Conservation (phyloP, 306 rosid genomes). For the Crotalaria pallida region DNA sequence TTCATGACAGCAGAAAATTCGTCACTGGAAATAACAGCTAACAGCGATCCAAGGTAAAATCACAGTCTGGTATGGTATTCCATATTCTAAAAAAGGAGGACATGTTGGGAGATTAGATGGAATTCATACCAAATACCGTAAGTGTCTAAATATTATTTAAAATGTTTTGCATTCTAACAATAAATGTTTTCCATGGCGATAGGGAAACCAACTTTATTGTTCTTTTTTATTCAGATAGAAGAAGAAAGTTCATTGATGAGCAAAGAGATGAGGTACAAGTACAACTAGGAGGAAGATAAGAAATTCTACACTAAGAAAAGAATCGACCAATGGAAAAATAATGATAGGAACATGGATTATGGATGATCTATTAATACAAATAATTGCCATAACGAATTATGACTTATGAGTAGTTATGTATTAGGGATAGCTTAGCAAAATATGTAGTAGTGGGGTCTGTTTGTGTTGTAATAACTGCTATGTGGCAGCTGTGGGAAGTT, state of each 20-base stretch:
- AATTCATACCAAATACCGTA: background rate
- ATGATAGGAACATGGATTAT: too few relatives aligned
- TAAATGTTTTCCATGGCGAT: background rate
- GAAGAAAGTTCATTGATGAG: background rate
- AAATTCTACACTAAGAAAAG: background rate
- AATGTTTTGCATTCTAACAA: background rate
- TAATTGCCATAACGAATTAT: too few relatives aligned
- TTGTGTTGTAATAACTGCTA: too few relatives aligned
- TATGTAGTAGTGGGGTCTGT: too few relatives aligned
- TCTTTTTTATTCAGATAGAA: background rate
- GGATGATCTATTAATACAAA: too few relatives aligned
- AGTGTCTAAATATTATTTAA: background rate
- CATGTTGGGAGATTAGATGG: background rate
- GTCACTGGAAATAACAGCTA: too few relatives aligned
- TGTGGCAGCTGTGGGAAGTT: too few relatives aligned
- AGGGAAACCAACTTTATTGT: background rate
- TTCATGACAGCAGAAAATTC: too few relatives aligned
- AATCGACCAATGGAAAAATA: background rate
- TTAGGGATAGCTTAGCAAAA: too few relatives aligned
- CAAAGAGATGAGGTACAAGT: background rate
- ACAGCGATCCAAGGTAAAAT: too few relatives aligned
- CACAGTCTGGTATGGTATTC: background rate
- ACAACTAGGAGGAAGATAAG: background rate
- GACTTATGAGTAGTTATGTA: too few relatives aligned
- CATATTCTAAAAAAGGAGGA: background rate